These are phyloP conservation scores for Triangularia verruculosa DNA, from an alignment of 2,329 filamentous ascomycete genomes.

Conservation along the genomic window DNA sequence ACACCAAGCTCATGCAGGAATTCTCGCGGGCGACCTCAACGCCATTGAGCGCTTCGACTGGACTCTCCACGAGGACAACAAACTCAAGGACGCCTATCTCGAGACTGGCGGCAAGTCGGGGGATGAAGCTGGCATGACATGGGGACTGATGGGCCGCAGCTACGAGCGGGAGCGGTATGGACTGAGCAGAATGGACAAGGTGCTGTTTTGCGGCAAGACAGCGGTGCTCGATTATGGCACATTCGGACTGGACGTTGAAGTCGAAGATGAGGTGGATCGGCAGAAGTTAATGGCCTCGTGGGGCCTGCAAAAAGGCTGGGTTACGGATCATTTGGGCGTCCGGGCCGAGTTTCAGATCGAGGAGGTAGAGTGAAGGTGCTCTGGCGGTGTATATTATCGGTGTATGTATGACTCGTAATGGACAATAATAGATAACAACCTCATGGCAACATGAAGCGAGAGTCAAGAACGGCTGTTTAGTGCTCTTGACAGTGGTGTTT, in stretches of 20 bases:
- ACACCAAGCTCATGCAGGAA: constrained; percentile 38
- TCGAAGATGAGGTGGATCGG: constrained; percentile 32
- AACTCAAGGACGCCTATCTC: constrained; percentile 51
- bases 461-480: not conserved
- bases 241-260: constrained; percentile 46
- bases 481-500: not conserved
- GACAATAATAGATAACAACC: not conserved
- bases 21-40: constrained; percentile 56
- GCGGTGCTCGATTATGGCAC: constrained; percentile 39
- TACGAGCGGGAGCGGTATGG: constrained; percentile 44
- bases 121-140: constrained; percentile 52
- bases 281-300: constrained; percentile 25
- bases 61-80: constrained; percentile 45
- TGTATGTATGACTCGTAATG: not conserved
- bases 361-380: not conserved
- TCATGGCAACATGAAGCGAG: not conserved
- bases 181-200: constrained; percentile 57
- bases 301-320: constrained; percentile 43
- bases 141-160: constrained; percentile 52
- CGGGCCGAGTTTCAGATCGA: constrained; percentile 29
- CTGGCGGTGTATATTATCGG: not conserved
- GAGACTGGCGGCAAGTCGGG: constrained; percentile 49
- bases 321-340: constrained; percentile 50
- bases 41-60: constrained; percentile 54
- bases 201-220: constrained; percentile 43